Evolutionary conservation across 2,329 filamentous ascomycete species (phyloP).

Genomic region (Gliomastix tumulicola): DNA sequence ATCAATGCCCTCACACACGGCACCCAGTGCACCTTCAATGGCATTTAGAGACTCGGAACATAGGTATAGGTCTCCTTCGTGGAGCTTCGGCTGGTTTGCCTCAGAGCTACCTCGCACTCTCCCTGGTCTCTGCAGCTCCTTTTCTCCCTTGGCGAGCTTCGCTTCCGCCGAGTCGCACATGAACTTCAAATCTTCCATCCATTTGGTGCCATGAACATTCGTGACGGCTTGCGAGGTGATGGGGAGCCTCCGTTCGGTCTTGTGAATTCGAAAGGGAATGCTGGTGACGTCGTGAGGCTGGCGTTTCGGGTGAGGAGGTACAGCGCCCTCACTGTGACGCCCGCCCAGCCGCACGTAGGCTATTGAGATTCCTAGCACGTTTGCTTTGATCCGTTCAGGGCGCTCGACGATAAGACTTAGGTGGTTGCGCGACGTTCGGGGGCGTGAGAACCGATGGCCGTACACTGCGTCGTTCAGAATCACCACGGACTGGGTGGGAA

Average conservation of each 20-base stretch:
- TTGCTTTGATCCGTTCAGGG: conserved; percentile 83
- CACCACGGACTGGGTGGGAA: conserved; percentile 61
- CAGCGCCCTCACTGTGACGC: conserved; percentile 63
- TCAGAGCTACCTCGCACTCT: conserved; percentile 19
- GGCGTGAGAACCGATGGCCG: conserved; percentile 83
- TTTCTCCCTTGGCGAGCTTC: conserved; percentile 69
- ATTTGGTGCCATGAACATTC: conserved; percentile 82
- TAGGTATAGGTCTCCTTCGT: conserved; percentile 87
- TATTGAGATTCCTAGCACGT: conserved; percentile 71
- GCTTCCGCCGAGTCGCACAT: conserved; percentile 79
- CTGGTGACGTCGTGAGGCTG: conserved; percentile 46
- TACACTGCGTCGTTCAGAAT: conserved; percentile 92
- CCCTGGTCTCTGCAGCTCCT: conserved; percentile 67
- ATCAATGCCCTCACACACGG: conserved; percentile 90
- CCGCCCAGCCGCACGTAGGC: conserved; percentile 90
- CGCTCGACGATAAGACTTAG: conserved; percentile 85
- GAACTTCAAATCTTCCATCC: conserved; percentile 85
- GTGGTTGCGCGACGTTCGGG: conserved; percentile 63
- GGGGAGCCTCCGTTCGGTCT: conserved; percentile 65
- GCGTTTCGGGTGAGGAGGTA: conserved; percentile 59
- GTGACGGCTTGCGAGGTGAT: conserved; percentile 73
- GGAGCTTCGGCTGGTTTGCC: conserved; percentile 51
- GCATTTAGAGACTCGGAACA: conserved; percentile 80
- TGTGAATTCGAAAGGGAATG: conserved; percentile 78
- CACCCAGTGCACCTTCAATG: conserved; percentile 85